phyloP scores from a whole-genome alignment of 2,329 filamentous ascomycete genomes.

The Pseudocercospora macadamiae region DNA sequence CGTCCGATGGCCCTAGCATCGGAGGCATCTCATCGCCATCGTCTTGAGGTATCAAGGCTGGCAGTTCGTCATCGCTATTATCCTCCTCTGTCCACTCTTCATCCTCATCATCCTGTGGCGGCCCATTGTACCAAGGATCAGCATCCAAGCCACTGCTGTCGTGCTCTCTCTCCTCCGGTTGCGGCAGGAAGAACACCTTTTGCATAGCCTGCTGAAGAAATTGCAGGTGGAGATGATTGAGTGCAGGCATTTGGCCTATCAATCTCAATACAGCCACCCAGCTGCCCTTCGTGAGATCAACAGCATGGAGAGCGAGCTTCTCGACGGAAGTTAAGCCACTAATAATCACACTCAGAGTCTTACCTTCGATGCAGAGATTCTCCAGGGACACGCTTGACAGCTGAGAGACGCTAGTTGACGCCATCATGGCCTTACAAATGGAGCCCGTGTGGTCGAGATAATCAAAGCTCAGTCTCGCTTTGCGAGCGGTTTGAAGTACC shows the following conservation, averaged over 20 bases:
- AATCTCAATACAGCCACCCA: conserved; percentile 32
- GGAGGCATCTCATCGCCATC: not conserved
- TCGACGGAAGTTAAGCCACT: conserved; percentile 12
- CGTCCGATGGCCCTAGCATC: not conserved
- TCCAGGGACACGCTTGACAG: conserved; percentile 22
- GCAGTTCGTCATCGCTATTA: conserved; percentile 7
- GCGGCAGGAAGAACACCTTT: conserved; percentile 33
- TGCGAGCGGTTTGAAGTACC: conserved; percentile 10
- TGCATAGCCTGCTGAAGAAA: conserved; percentile 27
- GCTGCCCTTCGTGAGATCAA: conserved; percentile 27
- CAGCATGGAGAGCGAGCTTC: conserved; percentile 15
- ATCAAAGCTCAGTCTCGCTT: conserved; percentile 16
- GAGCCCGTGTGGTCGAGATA: conserved; percentile 3
- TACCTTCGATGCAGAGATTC: conserved; percentile 14
- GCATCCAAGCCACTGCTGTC: not conserved
- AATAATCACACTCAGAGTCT: conserved; percentile 18
- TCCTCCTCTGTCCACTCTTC: conserved; percentile 17
- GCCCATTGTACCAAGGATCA: conserved; percentile 2
- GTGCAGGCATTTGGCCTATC: conserved; percentile 25
- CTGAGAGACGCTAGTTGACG: conserved; percentile 14
- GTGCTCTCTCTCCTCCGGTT: conserved; percentile 16
- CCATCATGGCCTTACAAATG: conserved; percentile 14
- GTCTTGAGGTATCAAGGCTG: conserved; percentile 11
- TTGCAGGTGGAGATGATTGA: conserved; percentile 35
- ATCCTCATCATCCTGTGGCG: not conserved